Base-by-base conservation (phyloP, 305 asterid genomes). In the Coffea humblotiana region DNA sequence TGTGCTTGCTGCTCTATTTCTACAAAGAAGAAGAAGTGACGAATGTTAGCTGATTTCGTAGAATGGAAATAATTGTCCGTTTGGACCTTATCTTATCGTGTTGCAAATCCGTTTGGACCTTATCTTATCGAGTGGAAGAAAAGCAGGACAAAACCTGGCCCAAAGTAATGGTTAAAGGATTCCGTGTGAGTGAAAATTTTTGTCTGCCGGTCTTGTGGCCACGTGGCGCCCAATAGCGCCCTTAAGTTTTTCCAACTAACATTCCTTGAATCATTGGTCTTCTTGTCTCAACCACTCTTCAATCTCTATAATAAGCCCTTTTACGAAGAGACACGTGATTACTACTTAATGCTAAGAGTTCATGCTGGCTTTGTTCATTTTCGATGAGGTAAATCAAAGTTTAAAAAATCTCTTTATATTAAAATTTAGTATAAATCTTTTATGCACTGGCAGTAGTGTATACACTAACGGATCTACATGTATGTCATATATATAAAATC, bases 221-320 rank as follows among this genome's bases (percentile, higher is more conserved):
- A 76, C 60, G 61, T 61, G 79, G 9, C 1, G n/a, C 4, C 3
- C 14, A 5, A 4, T 3, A 6, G 12, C 12, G 1, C 35, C 8
- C 23, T 32, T 32, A 1, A 32, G 14, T 37, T 66, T 63, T 65
- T 45, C 78, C 78, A 79, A 79, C 82, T 72, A 79, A 72, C 78
- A 12, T 72, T 79, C 82, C 78, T 72, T 29, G 43, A 25, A 11
- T 37, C 9, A 48, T 13, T 79, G 71, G 63, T 61, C 23, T 13
- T 16, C 40, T 35, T 16, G 32, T 29, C 27, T 60, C 19, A 45
- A 63, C 82, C 63, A 79, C 63, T 72, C 27, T 79, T 79, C 82
- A 61, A 71, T 43, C 32, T 15, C 8, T n/a, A n/a, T n/a, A n/a
- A n/a, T 25, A 61, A 37, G 40, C 40, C 40, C 3, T 37, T 37